Evolutionary conservation across 83 land plant genomes (phyloP).

Genomic region (Picea abies): DNA sequence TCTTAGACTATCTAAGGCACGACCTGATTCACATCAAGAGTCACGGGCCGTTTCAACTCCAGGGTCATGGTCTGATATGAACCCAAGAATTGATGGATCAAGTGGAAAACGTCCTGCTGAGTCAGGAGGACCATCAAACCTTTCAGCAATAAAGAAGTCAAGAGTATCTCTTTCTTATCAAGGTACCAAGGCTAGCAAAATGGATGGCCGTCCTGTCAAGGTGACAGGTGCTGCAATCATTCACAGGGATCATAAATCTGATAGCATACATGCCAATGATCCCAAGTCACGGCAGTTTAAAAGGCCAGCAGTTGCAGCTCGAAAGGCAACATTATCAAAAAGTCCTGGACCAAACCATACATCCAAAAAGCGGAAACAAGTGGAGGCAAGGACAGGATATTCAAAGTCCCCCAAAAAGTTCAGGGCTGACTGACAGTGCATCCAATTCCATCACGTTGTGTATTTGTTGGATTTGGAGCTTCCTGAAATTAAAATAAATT

Average conservation of each 20-base stretch:
- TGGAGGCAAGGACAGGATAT: neutral
- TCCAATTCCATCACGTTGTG: neutral
- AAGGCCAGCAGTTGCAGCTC: conserved; percentile 64
- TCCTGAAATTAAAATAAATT: neutral
- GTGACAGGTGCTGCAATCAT: neutral
- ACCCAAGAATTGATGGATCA: neutral
- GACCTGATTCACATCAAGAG: conserved; percentile 13
- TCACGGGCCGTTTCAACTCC: neutral
- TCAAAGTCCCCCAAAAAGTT: conserved; percentile 10
- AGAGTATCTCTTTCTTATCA: conserved; percentile 51
- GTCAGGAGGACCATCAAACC: neutral
- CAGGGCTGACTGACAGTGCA: neutral
- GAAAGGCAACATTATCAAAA: conserved; percentile 39
- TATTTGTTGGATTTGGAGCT: neutral
- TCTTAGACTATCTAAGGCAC: conserved; percentile 55
- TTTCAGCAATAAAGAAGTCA: neutral
- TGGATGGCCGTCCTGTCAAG: conserved; percentile 25
- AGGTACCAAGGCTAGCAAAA: conserved; percentile 59
- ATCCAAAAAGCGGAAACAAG: neutral
- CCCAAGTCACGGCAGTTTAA: conserved; percentile 25
- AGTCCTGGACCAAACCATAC: neutral
- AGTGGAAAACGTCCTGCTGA: neutral
- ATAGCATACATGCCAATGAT: neutral
- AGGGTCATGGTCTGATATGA: neutral
- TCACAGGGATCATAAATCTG: neutral